phyloP scores from a whole-genome alignment of 371 early-diverging fungal genomes.

The Mucor irregularis region DNA sequence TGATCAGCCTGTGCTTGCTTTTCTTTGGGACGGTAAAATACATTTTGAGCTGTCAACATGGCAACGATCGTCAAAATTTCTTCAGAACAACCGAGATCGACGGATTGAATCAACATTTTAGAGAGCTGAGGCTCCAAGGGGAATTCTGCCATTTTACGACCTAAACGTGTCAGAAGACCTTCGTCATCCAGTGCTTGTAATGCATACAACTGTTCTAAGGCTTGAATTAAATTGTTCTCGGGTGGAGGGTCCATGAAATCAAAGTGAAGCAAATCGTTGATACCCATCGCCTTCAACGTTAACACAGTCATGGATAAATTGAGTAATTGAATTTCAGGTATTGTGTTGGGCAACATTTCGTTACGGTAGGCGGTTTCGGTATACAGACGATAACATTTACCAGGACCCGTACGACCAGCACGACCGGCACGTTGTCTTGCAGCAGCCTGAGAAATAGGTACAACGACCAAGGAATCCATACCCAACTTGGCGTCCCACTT shows the following conservation, averaged over 20 bases:
- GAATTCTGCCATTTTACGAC: slow-evolving; percentile 97
- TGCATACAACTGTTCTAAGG: slow-evolving; percentile 90
- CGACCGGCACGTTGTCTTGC: slow-evolving; percentile 98
- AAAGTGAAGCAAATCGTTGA: slow-evolving; percentile 94
- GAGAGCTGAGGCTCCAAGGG: slow-evolving; percentile 93
- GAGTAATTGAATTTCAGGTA: slow-evolving; percentile 98
- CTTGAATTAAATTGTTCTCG: slow-evolving; percentile 88
- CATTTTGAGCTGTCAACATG: slow-evolving; percentile 92
- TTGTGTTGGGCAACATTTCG: slow-evolving; percentile 94
- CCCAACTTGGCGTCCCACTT: slow-evolving; percentile 94
- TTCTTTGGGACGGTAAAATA: slow-evolving; percentile 96
- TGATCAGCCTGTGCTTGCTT: slow-evolving; percentile 93
- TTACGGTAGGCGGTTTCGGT: slow-evolving; percentile 94
- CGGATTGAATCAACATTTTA: slow-evolving; percentile 91
- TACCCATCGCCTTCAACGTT: slow-evolving; percentile 94
- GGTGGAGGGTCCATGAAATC: slow-evolving; percentile 99
- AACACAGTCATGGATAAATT: slow-evolving; percentile 93
- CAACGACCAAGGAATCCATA: slow-evolving; percentile 92
- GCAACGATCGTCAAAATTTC: slow-evolving; percentile 96
- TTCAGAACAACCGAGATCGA: slow-evolving; percentile 92
- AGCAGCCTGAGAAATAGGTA: slow-evolving; percentile 95
- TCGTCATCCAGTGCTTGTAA: slow-evolving; percentile 95
- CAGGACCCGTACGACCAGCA: slow-evolving; percentile 97
- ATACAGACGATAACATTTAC: slow-evolving; percentile 96
- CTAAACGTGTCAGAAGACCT: slow-evolving; percentile 90